phyloP scores from a whole-genome alignment of 306 rosid species.

The Trifolium subterraneum region DNA sequence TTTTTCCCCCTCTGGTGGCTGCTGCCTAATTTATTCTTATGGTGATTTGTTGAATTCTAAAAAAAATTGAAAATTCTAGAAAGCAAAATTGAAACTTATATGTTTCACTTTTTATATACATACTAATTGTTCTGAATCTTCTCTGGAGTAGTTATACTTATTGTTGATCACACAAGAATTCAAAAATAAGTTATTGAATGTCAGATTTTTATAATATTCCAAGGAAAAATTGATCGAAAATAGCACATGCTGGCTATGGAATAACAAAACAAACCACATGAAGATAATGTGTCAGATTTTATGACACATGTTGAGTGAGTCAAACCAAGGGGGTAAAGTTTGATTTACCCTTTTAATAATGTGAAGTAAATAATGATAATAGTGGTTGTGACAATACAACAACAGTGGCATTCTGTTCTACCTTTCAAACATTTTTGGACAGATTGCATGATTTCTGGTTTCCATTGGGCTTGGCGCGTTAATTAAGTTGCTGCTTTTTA shows the following conservation, averaged over 20 bases:
- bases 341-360: background rate
- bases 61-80: background rate
- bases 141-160: background rate
- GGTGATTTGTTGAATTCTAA: background rate
- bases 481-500: constrained; percentile 27
- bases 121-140: too few species aligned
- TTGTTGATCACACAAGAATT: background rate
- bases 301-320: background rate
- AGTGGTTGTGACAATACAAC: background rate
- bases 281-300: background rate
- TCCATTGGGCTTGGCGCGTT: background rate
- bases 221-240: background rate
- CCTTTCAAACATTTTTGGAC: constrained; percentile 17
- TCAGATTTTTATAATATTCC: background rate
- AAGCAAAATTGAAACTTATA: background rate
- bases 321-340: background rate
- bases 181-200: background rate
- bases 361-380: background rate
- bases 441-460: constrained; percentile 9
- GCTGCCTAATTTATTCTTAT: background rate
- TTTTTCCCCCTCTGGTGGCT: background rate
- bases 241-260: background rate
- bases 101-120: constrained; percentile 1
- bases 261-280: background rate
- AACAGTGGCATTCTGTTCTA: constrained; percentile 12